These are phyloP conservation scores for Mycosphaerelloides madeirae DNA, from an alignment of 2,329 filamentous ascomycete genomes.

Conservation along the genomic window DNA sequence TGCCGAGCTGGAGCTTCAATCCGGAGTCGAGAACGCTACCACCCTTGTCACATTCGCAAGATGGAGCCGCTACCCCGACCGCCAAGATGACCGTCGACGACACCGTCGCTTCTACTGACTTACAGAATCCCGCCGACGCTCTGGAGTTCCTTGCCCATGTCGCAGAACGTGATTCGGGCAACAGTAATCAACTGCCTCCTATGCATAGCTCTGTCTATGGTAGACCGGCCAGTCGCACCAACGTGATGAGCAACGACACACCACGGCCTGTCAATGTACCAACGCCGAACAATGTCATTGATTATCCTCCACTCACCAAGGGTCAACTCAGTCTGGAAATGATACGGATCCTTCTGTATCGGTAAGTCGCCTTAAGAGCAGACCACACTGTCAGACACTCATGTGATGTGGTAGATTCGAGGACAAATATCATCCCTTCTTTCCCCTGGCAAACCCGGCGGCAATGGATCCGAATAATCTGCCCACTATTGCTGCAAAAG, in stretches of 20 bases:
- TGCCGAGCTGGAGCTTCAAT: slow-evolving; percentile 21
- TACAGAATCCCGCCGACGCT: slow-evolving; percentile 33
- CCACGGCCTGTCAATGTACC: slow-evolving; percentile 6
- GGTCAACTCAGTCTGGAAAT: slow-evolving; percentile 27
- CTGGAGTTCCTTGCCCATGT: slow-evolving; percentile 32
- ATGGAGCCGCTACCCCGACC: slow-evolving; percentile 19
- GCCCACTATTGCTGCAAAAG: slow-evolving; percentile 24
- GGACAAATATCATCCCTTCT: slow-evolving; percentile 33
- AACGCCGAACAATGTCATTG: slow-evolving; percentile 18
- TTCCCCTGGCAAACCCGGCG: slow-evolving; percentile 28
- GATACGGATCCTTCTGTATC: slow-evolving; percentile 26
- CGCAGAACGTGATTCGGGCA: slow-evolving; percentile 28
- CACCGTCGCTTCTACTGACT: slow-evolving; percentile 28
- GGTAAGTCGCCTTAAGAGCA: slow-evolving; percentile 16
- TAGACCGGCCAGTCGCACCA: slow-evolving; percentile 10
- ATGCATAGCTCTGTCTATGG: slow-evolving; percentile 26
- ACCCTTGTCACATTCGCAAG: slow-evolving; percentile 22
- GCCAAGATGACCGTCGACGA: slow-evolving; percentile 32
- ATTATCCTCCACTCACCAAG: slow-evolving; percentile 28
- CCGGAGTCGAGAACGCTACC: slow-evolving; percentile 26
- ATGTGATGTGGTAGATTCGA: slow-evolving; percentile 21
- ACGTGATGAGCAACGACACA: slow-evolving; percentile 9
- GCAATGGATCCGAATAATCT: slow-evolving; percentile 28
- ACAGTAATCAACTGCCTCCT: slow-evolving; percentile 24
- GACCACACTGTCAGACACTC: too few relatives aligned